phyloP scores from a whole-genome alignment of 208 protist species.

The Wallacemonas collosoma region DNA sequence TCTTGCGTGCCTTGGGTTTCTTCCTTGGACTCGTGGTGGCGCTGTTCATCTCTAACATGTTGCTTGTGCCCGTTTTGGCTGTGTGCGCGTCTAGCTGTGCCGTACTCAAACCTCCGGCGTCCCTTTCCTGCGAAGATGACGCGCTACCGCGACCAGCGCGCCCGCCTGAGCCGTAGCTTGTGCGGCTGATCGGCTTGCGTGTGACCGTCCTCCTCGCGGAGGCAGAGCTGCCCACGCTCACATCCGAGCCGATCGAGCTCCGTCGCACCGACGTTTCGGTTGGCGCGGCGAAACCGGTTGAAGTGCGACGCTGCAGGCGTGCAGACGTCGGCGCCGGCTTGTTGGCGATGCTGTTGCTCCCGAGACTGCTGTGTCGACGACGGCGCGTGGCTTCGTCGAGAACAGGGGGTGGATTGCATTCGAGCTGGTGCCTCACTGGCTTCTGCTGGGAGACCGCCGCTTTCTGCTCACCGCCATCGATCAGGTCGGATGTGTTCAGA shows the following conservation, averaged over 20 bases:
- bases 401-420: constrained; percentile 14
- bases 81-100: constrained; percentile 13
- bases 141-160: background rate
- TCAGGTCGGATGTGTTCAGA: constrained; percentile 1
- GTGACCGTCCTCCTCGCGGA: background rate
- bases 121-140: background rate
- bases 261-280: constrained; percentile 17
- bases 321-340: constrained; percentile 6
- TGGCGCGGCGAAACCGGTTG: constrained; percentile 15
- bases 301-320: constrained; percentile 8
- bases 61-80: constrained; percentile 16
- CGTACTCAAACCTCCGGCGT: background rate
- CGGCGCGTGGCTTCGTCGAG: constrained; percentile 12
- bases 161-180: background rate
- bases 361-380: constrained; percentile 12
- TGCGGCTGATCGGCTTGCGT: constrained; percentile 15
- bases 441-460: background rate
- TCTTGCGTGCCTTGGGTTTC: constrained; percentile 1
- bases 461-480: background rate
- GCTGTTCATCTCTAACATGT: background rate
- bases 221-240: constrained; percentile 19
- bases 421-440: constrained; percentile 5
- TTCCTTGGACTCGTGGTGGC: background rate
- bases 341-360: constrained; percentile 10
- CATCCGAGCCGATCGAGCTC: constrained; percentile 14